Conservation (phyloP, 2,329 filamentous ascomycete species). For the Botrytis cinerea region DNA sequence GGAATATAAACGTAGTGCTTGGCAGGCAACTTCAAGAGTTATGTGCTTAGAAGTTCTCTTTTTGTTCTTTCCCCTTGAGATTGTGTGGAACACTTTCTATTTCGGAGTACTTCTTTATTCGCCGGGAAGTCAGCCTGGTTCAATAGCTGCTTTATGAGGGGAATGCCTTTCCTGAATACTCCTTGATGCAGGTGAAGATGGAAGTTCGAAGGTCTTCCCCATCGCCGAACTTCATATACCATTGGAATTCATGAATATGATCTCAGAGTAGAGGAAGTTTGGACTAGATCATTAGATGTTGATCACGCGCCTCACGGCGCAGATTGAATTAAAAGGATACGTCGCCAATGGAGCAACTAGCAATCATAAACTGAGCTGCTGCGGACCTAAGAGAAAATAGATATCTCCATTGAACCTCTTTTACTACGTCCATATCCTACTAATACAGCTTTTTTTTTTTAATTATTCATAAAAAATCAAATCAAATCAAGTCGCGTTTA, state of each 20-base stretch:
- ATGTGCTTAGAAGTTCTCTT: neutral
- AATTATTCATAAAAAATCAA: neutral
- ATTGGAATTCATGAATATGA: neutral
- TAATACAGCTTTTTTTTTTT: too few species aligned
- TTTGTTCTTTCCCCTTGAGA: fast-evolving
- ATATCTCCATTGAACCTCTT: neutral
- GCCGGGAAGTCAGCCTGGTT: too few species aligned
- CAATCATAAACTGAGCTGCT: neutral
- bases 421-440: neutral
- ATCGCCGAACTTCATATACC: neutral
- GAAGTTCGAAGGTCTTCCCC: neutral
- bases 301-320: neutral
- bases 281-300: neutral
- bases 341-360: neutral
- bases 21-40: neutral
- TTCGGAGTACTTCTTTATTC: too few species aligned
- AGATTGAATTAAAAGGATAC: neutral
- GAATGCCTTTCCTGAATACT: too few species aligned
- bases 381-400: fast-evolving
- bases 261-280: neutral
- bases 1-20: neutral
- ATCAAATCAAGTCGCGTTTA: neutral
- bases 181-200: neutral
- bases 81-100: neutral
- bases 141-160: too few species aligned